Base-by-base conservation (phyloP, 1,284 basidiomycete species). In the Leccinum insigne region DNA sequence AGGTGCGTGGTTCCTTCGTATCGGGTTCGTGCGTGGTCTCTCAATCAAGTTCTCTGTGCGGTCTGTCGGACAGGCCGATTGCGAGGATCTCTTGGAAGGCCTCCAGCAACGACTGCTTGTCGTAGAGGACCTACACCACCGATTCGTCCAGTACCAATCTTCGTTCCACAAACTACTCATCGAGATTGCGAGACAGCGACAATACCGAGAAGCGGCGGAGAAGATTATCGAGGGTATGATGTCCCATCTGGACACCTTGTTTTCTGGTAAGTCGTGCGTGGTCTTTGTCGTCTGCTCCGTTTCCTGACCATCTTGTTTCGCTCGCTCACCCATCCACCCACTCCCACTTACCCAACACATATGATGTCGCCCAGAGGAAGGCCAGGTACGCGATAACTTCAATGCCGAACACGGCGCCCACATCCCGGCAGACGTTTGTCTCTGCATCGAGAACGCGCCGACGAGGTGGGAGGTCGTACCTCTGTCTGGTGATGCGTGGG, bases 341-440 rank as follows among this genome's bases (percentile, higher is more conserved):
- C 18, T 11, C 18, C 6, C 18, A 21, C 18, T 13, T 52, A 13
- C 49, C 13, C 21, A 54, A 54, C 52, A 10, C 29, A 2, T 4
- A 18, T 29, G 3, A 6, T 13, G 8, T 18, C 21, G 3, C 16
- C 18, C 74, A 94, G 92, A 92, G 78, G 92, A 94, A 74, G 82
- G 82, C 21, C 79, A 81, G 64, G 74, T 85, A 10, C 83, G 92
- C 56, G 82, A 84, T 60, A 82, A 82, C n/a, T 94, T 94, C 76
- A 90, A 91, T 68, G 79, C 80, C 2, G 85, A 87, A 63, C 86
- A 93, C 64, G 91, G 91, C 0, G 82, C 82, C 16, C 85, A 90
- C 72, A 82, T 94, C 2, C 92, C 92, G 1, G 83, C 87, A 67
- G 92, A 94, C 71, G 82, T 94, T 49, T 93, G 91, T 73, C 77